Percentiles rank a stretch among this genome's conserved stretches.
phyloP scores from a whole-genome alignment of 2,329 filamentous ascomycete species.

The Arthroderma sp. region DNA sequence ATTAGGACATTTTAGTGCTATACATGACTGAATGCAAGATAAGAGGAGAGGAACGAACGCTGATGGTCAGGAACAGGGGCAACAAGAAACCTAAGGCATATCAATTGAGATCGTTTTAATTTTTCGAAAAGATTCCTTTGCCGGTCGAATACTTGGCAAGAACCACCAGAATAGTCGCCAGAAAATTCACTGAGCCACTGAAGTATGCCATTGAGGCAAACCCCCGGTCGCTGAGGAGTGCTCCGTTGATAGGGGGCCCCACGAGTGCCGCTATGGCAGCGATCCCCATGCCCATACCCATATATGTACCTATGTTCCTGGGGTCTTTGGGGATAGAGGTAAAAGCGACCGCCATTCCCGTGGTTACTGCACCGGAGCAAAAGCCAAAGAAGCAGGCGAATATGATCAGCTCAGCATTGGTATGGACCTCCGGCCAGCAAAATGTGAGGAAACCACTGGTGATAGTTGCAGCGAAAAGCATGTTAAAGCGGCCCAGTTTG shows the following conservation, averaged over 20 bases:
- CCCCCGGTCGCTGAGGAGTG: slow-evolving; percentile 3
- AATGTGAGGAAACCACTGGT: slow-evolving; percentile 34
- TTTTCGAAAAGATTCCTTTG: slow-evolving; percentile 8
- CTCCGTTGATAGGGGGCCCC: slow-evolving; percentile 13
- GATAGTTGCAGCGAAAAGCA: slow-evolving; percentile 35
- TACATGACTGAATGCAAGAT: no score
- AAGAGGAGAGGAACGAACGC: no score
- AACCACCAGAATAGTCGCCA: not conserved
- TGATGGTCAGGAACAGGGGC: no score
- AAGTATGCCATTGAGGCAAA: slow-evolving; percentile 6
- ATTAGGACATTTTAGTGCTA: no score
- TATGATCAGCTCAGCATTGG: slow-evolving; percentile 29
- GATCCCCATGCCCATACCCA: slow-evolving; percentile 14
- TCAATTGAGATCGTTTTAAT: no score
- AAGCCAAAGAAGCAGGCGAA: slow-evolving; percentile 39
- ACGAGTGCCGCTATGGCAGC: slow-evolving; percentile 7
- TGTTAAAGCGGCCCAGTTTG: slow-evolving; percentile 45
- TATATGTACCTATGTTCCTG: slow-evolving; percentile 13
- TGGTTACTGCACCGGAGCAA: slow-evolving; percentile 40
- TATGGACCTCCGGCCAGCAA: slow-evolving; percentile 32
- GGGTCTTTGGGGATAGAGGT: slow-evolving; percentile 7
- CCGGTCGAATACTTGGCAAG: slow-evolving; percentile 5
- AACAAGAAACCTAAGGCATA: no score
- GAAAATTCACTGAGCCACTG: slow-evolving; percentile 6
- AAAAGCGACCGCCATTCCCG: slow-evolving; percentile 10